A percentile compares a stretch with the other conserved stretches of the same genome.
Conservation (phyloP, 306 rosid species). For the Canavalia ensiformis region DNA sequence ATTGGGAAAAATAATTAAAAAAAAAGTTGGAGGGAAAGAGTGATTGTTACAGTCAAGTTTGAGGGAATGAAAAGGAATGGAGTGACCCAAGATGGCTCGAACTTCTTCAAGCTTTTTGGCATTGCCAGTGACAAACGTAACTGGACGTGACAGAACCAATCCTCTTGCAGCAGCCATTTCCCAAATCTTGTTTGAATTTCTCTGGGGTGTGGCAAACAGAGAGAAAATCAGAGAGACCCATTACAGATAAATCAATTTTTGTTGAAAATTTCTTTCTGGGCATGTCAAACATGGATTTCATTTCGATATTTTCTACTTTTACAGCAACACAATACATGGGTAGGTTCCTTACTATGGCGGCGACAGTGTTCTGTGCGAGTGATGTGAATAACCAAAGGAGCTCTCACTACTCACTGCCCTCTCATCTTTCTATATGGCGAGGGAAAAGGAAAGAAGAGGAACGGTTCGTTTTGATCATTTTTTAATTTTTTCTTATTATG, state of each 20-base stretch:
- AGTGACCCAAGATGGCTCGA: slow-evolving; percentile 86
- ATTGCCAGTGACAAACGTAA: slow-evolving; percentile 96
- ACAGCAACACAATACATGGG: neutral
- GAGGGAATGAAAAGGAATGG: slow-evolving; percentile 88
- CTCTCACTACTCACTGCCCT: too few relatives aligned
- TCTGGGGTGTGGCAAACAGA: slow-evolving; percentile 19
- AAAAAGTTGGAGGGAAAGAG: slow-evolving; percentile 10
- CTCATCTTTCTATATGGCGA: too few relatives aligned
- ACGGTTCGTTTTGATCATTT: too few relatives aligned
- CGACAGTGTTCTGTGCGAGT: neutral
- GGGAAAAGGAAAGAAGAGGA: too few relatives aligned
- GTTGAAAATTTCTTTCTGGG: neutral
- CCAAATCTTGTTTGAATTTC: neutral
- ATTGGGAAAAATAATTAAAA: neutral
- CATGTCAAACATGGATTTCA: neutral
- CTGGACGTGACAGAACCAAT: slow-evolving; percentile 78
- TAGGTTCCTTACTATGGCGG: neutral
- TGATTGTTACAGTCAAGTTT: slow-evolving; percentile 77
- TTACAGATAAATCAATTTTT: neutral
- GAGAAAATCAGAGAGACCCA: slow-evolving; percentile 7
- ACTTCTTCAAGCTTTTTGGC: slow-evolving; percentile 99
- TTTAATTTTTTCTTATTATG: too few relatives aligned
- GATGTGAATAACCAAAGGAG: neutral
- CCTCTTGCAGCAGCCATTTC: slow-evolving; percentile 71
- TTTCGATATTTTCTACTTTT: neutral